These are phyloP conservation scores for Plasmodium vivax DNA, from an alignment of 169 alveolate species.

Conservation along the genomic window DNA sequence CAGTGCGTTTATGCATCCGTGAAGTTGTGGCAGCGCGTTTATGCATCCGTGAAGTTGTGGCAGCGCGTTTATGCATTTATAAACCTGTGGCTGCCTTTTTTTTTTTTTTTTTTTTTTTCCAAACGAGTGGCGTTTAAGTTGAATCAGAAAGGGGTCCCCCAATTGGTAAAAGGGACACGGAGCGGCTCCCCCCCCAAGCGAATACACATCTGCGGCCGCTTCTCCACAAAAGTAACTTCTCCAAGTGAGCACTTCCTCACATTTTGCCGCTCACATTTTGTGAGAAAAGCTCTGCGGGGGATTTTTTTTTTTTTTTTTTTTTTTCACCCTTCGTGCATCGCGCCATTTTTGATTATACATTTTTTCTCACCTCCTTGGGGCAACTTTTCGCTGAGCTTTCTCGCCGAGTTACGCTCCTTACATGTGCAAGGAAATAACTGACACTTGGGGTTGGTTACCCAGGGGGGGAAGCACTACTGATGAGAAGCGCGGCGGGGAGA, in stretches of 20 bases:
- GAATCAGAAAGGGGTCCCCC: neutral
- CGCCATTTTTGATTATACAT: neutral
- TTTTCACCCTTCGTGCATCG: neutral
- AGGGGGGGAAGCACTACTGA: neutral
- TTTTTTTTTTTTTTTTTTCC: too few relatives aligned
- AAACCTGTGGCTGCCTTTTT: neutral
- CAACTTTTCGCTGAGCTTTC: neutral
- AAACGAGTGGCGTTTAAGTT: neutral
- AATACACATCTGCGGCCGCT: neutral
- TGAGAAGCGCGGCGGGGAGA: neutral
- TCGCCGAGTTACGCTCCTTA: neutral
- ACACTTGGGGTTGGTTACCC: neutral
- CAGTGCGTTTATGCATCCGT: neutral
- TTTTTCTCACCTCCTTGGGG: neutral
- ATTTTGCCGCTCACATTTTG: neutral
- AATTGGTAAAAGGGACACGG: neutral
- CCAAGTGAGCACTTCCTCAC: neutral
- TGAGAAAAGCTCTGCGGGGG: neutral
- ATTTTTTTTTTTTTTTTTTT: too few relatives aligned
- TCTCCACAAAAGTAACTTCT: neutral
- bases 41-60: too few relatives aligned
- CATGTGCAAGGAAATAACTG: neutral
- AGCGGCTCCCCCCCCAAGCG: neutral
- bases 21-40: neutral
- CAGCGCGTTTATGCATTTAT: too few relatives aligned